Percentiles rank a stretch among this genome's conserved stretches.
Evolutionary conservation across 176 grass and related monocot species (phyloP).

Genomic region (Alopecurus myosuroides): DNA sequence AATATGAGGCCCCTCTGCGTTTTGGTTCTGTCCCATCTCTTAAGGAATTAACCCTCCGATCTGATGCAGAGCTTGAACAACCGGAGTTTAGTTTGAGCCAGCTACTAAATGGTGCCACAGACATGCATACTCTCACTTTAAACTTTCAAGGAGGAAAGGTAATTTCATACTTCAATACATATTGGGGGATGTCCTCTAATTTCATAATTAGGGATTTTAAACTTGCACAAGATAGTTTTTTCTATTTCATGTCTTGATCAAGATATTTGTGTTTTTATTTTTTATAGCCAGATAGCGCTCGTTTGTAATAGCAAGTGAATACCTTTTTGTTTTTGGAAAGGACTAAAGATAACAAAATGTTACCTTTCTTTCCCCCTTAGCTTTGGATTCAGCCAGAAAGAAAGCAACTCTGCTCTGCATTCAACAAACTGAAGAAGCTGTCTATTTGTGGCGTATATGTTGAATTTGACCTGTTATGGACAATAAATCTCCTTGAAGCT

Average conservation of each 20-base stretch:
- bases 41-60: not conserved
- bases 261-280: not conserved
- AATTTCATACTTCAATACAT: not conserved
- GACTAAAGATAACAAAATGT: not conserved
- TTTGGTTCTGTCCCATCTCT: not conserved
- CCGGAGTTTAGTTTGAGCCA: not conserved
- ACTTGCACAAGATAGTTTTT: not conserved
- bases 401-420: not conserved
- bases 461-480: not conserved
- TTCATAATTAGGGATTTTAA: not conserved
- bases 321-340: not conserved
- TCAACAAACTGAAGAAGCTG: not conserved
- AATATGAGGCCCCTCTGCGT: not conserved
- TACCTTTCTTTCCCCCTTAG: not conserved
- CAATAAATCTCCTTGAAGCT: not conserved
- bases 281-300: not conserved
- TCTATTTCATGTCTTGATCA: not conserved
- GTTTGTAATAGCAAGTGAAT: not conserved
- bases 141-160: constrained; percentile 17
- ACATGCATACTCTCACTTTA: not conserved
- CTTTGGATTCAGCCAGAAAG: not conserved
- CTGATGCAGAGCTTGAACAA: not conserved
- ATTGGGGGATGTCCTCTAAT: not conserved
- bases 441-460: not conserved
- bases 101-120: not conserved